Percentiles rank a stretch among this genome's conserved stretches.
Conservation (phyloP, 192 early-diverging fungal species). For the Coemansia sp. region DNA sequence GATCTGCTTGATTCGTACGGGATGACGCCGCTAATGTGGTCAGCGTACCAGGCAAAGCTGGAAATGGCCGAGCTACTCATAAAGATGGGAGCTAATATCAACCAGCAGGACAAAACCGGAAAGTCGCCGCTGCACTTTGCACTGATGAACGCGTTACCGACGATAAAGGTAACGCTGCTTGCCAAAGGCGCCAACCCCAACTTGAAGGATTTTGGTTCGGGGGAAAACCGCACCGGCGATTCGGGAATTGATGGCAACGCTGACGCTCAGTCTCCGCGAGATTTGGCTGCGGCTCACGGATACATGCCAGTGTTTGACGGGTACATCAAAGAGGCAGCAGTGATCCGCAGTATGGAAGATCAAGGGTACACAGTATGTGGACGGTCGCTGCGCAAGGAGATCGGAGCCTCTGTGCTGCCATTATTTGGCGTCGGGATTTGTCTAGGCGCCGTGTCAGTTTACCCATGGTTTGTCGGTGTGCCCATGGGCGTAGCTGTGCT, state of each 20-base stretch:
- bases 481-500: slow-evolving; percentile 60
- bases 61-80: slow-evolving; percentile 70
- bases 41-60: slow-evolving; percentile 82
- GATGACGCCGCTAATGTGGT: slow-evolving; percentile 94
- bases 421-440: slow-evolving; percentile 62
- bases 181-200: slow-evolving; percentile 69
- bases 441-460: slow-evolving; percentile 58
- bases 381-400: slow-evolving; percentile 54
- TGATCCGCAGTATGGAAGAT: slow-evolving; percentile 17
- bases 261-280: slow-evolving; percentile 74
- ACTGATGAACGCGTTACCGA: slow-evolving; percentile 61
- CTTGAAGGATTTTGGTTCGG: slow-evolving; percentile 53
- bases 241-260: not conserved
- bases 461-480: slow-evolving; percentile 78
- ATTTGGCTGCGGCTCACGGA: slow-evolving; percentile 76
- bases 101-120: slow-evolving; percentile 67
- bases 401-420: slow-evolving; percentile 69
- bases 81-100: slow-evolving; percentile 65
- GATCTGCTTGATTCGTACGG: slow-evolving; percentile 73
- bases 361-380: slow-evolving; percentile 23
- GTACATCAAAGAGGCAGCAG: slow-evolving; percentile 21
- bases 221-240: slow-evolving; percentile 8
- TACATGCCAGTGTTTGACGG: slow-evolving; percentile 42
- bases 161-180: slow-evolving; percentile 66
- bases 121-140: slow-evolving; percentile 92